A percentile compares a stretch with the other conserved stretches of the same genome.
These are phyloP conservation scores for Panicum hallii DNA, from an alignment of 202 grass and related monocot genomes.

Conservation along the genomic window DNA sequence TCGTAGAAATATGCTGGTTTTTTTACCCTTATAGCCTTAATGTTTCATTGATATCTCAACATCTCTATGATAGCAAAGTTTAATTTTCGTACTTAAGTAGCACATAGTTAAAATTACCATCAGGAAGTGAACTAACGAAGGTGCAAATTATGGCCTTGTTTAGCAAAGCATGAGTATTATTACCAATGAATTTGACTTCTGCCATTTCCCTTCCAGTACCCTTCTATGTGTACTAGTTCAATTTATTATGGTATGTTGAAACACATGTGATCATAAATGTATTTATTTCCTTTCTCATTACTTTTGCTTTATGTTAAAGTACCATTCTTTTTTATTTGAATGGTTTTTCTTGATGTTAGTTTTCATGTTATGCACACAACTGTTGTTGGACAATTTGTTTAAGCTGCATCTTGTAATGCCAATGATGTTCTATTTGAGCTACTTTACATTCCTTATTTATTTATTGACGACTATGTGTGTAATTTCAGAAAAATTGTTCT, in stretches of 20 bases:
- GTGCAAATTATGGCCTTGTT: not conserved
- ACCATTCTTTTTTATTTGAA: conserved; percentile 23
- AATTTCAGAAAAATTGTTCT: conserved; percentile 96
- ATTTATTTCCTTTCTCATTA: not conserved
- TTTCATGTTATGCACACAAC: not conserved
- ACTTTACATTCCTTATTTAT: conserved; percentile 7
- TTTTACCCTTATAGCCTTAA: conserved; percentile 1
- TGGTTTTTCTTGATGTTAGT: not conserved
- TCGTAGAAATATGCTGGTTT: not conserved
- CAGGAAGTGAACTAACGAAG: conserved; percentile 21
- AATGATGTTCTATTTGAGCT: conserved; percentile 11
- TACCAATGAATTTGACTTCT: not conserved
- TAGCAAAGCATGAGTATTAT: conserved; percentile 1
- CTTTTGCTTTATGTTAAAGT: conserved; percentile 17
- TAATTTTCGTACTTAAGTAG: conserved; percentile 8
- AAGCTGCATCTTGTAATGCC: not conserved
- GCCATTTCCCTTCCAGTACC: conserved; percentile 6
- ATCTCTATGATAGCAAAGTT: not conserved
- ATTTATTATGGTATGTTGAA: conserved; percentile 13
- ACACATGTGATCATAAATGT: not conserved
- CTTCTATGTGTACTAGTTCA: conserved; percentile 3
- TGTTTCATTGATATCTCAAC: not conserved
- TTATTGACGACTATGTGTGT: conserved; percentile 47
- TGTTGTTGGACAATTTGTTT: conserved; percentile 5
- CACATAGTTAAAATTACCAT: not conserved